Evolutionary conservation across 768 basidiomycete species (phyloP).

Genomic region (Termitomyces sp.): DNA sequence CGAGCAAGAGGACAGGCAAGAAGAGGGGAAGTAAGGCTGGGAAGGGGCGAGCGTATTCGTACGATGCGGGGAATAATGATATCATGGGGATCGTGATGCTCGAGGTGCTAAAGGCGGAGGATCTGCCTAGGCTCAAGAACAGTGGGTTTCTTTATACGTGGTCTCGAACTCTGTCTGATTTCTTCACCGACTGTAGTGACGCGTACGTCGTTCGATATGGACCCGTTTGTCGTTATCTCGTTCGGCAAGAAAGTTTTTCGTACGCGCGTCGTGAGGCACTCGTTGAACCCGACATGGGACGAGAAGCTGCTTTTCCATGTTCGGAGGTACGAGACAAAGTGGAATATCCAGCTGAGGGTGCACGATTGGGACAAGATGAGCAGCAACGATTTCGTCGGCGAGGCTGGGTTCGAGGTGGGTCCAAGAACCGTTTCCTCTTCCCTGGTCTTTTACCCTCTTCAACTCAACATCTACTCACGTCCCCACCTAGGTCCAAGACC

Average conservation of each 20-base stretch:
- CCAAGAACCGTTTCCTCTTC: too few relatives aligned
- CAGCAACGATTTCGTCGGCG: constrained; percentile 87
- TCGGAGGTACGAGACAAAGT: constrained; percentile 55
- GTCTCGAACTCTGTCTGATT: too few relatives aligned
- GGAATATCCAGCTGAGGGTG: constrained; percentile 76
- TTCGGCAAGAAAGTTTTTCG: constrained; percentile 98
- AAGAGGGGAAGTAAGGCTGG: constrained; percentile 24
- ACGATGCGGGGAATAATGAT: constrained; percentile 65
- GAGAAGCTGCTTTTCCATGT: constrained; percentile 97
- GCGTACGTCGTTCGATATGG: constrained; percentile 92
- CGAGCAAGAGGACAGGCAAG: too few relatives aligned
- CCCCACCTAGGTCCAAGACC: constrained; percentile 36
- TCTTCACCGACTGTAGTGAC: too few relatives aligned
- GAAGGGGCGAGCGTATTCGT: constrained; percentile 40
- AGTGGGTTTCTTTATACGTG: constrained; percentile 62
- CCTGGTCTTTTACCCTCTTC: not conserved
- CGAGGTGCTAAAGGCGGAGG: constrained; percentile 81
- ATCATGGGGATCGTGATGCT: constrained; percentile 94
- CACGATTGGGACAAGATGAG: constrained; percentile 97
- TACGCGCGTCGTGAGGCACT: constrained; percentile 85
- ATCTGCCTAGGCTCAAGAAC: constrained; percentile 84
- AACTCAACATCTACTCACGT: not conserved
- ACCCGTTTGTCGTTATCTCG: constrained; percentile 93
- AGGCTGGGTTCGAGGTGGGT: constrained; percentile 63
- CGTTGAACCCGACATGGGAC: constrained; percentile 84